These are phyloP conservation scores for Oenanthe sinensis DNA, from an alignment of 129 eudicot genomes.

Conservation along the genomic window DNA sequence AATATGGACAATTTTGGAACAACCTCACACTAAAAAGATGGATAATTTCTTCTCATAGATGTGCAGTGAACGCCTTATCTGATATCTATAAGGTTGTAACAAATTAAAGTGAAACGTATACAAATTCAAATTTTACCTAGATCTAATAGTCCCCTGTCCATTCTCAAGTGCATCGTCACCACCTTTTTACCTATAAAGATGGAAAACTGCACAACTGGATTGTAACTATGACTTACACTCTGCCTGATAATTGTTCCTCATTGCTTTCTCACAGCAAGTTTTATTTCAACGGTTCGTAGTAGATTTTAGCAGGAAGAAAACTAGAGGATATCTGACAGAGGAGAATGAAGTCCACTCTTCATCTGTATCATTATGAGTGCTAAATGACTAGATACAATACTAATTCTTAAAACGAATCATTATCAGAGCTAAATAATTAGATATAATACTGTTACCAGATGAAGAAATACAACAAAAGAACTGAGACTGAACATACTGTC, in stretches of 20 bases:
- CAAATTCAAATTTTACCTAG: background rate
- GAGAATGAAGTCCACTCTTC: background rate
- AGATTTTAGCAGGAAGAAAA: background rate
- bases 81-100: background rate
- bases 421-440: background rate
- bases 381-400: background rate
- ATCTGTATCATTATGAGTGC: background rate
- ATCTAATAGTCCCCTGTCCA: background rate
- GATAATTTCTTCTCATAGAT: background rate
- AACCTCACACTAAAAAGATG: background rate
- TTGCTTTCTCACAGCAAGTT: slow-evolving; percentile 1
- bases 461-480: background rate
- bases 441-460: background rate
- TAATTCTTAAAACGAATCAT: background rate
- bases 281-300: background rate
- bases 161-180: background rate
- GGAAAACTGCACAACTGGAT: background rate
- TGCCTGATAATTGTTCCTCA: background rate
- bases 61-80: background rate
- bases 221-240: background rate
- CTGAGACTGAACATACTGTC: slow-evolving; percentile 46
- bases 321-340: background rate
- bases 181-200: background rate
- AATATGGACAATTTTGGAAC: background rate
- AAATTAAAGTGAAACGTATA: background rate